Base-by-base conservation (phyloP, 768 basidiomycete genomes). In the Boletus huronensis region DNA sequence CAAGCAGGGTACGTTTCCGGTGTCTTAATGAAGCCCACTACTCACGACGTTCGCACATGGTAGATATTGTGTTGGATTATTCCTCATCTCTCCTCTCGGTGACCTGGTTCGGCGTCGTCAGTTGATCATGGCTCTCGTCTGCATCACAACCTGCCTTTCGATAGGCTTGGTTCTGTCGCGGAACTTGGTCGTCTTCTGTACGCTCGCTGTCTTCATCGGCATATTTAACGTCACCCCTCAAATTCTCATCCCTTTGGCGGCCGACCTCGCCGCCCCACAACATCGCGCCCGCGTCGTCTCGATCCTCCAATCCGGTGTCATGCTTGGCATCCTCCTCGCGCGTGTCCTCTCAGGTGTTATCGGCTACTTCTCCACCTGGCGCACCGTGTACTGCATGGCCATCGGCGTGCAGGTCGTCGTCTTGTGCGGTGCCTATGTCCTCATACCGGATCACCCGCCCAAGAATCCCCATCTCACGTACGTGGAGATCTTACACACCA, bases 1-100 rank as follows among this genome's bases (percentile, higher is more conserved):
- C 86, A 88, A 66, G 83, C 79, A 14, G 87, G 87, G 84, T 85
- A 64, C 44, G 72, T 63, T 6, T 29, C 3, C 29, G 3, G 19
- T 8, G 2, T 19, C 17, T 35, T 31, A 31, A 43, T 17, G 26
- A 8, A 29, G 19, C 10, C 17, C 3, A 8, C 17, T 19, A 31
- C 19, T 48, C 5, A 57, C 14, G 13, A 26, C 9, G 8, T 25
- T 50, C 11, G 25, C 10, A 13, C 16, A 21, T 28, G 25, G 23
- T 17, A 45, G 39, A 8, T 58, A 54, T 36, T 51, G 53, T 17
- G 50, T 68, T 17, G 79, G 79, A 1, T 65, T 80, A 28, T 60
- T 79, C 16, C 63, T 79, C 43, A 71, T 80, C 49, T 72, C 75
- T 7, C 79, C 79, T 9, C 65, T 77, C 1, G 79, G 79, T 5